phyloP scores from a whole-genome alignment of 106 monocot genomes.

The Dendrobium chrysotoxum region DNA sequence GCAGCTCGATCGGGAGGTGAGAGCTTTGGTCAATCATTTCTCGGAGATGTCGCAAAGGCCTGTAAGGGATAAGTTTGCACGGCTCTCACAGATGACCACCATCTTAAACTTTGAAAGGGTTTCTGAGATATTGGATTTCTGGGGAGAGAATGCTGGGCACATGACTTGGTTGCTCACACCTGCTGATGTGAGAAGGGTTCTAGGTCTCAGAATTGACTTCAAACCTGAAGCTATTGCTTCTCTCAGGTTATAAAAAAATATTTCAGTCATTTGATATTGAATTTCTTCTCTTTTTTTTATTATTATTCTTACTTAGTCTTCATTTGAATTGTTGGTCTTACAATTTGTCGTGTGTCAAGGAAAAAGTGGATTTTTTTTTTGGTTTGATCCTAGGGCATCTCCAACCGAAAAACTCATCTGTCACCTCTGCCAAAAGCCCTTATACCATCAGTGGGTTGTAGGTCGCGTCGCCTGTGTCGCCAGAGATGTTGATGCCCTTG shows the following conservation, averaged over 20 bases:
- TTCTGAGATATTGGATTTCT: constrained; percentile 92
- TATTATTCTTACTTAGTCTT: too few relatives aligned
- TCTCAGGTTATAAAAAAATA: constrained; percentile 44
- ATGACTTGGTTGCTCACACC: constrained; percentile 97
- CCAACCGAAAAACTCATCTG: too few relatives aligned
- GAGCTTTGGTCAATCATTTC: constrained; percentile 90
- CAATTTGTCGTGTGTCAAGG: too few relatives aligned
- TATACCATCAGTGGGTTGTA: too few relatives aligned
- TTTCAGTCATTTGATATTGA: too few relatives aligned
- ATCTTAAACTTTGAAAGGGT: constrained; percentile 90
- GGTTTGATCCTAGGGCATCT: too few relatives aligned
- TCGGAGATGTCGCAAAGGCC: constrained; percentile 85
- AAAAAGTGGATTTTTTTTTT: too few relatives aligned
- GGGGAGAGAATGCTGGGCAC: constrained; percentile 95
- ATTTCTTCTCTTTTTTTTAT: too few relatives aligned
- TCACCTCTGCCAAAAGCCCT: too few relatives aligned
- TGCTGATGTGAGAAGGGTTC: constrained; percentile 84
- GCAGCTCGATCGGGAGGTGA: constrained; percentile 90
- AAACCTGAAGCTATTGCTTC: constrained; percentile 92
- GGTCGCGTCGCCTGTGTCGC: too few relatives aligned
- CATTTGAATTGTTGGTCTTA: too few relatives aligned
- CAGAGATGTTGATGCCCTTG: too few relatives aligned
- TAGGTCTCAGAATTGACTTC: constrained; percentile 81
- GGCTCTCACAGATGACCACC: constrained; percentile 88
- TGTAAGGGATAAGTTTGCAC: constrained; percentile 85